Evolutionary conservation across 2,329 filamentous ascomycete species (phyloP), one percentile per base, ranked within the genome.

Genomic region (Beauveria pseudobassiana): DNA sequence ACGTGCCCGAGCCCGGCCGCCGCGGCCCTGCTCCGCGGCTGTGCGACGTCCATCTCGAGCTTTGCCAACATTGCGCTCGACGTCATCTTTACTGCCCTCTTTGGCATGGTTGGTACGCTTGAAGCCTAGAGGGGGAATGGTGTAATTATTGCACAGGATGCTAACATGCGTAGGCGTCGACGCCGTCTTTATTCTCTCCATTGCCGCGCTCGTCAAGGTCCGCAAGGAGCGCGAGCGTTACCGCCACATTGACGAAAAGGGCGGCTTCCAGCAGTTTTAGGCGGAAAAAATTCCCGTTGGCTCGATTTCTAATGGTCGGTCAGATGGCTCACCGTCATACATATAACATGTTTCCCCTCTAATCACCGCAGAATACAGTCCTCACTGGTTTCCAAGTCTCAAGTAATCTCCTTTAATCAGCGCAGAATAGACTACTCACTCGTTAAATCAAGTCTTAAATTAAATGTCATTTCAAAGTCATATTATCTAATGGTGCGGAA

Each of bases 211-310:
- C 50, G 79, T 91, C 68, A 93, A 92, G 80, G 87, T 91, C 69
- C 86, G 90, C 70, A 89, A 88, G 75, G 90, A 95, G 77, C 84
- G 85, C 69, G 86, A 89, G 74, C 82, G 90, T 63, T 95, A 91
- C 77, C 84, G 86, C 63, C 82, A 89, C 70, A 93, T 95, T 69
- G 90, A 93, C 70, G 86, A 91, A 80, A 95, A 95, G 84, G 83
- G 75, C 65, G 84, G 86, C 58, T 76, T 77, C 65, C 74, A 61
- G 50, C 58, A 61, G 26, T 73, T 62, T 64, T 74, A 80, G 57
- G 75, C 78, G 38, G 83, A 82, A 71, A 40, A 14, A 14, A 12
- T 30, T 52, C 3, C 24, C 14, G 24, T 9, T 14, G 9, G 20
- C 50, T n/a, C 30, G 16, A 34, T 3, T n/a, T 34, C 34, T 4